Percentiles rank a stretch among this genome's conserved stretches.
Evolutionary conservation across 2,329 filamentous ascomycete species (phyloP).

Genomic region (Penicillium oxalicum): DNA sequence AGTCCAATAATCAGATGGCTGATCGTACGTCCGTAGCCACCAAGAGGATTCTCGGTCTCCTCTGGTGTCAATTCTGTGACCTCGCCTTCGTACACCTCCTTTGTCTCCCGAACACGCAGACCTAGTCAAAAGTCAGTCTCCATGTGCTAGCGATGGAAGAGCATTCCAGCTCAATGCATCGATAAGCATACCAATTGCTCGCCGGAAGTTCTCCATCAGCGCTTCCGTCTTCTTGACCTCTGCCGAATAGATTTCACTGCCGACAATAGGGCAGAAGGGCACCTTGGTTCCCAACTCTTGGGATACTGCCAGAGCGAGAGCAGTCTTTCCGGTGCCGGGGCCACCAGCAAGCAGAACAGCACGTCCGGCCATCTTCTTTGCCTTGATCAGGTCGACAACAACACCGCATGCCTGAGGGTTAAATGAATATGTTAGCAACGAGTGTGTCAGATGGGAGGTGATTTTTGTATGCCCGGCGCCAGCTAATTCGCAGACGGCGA

Average conservation of each 20-base stretch:
- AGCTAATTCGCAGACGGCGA: slow-evolving; percentile 2
- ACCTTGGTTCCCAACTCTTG: slow-evolving; percentile 98
- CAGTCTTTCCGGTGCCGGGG: slow-evolving; percentile 94
- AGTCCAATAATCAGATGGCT: slow-evolving; percentile 89
- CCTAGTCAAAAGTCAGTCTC: slow-evolving; percentile 36
- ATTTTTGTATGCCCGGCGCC: background rate
- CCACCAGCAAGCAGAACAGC: slow-evolving; percentile 90
- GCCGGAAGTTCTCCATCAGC: slow-evolving; percentile 97
- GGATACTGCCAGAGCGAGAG: slow-evolving; percentile 87
- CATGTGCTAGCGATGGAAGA: background rate
- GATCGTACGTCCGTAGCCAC: slow-evolving; percentile 95
- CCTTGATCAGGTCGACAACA: slow-evolving; percentile 89
- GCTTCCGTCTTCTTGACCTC: slow-evolving; percentile 99
- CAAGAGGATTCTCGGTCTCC: slow-evolving; percentile 94
- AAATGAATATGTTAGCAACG: slow-evolving; percentile 9
- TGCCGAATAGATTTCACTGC: slow-evolving; percentile 94
- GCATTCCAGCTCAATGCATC: background rate
- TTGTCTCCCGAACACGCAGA: slow-evolving; percentile 93
- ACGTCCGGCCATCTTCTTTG: slow-evolving; percentile 95
- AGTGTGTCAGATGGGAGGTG: background rate
- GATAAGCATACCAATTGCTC: slow-evolving; percentile 70
- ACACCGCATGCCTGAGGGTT: slow-evolving; percentile 74
- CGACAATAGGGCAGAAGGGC: slow-evolving; percentile 95
- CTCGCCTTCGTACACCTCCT: slow-evolving; percentile 98
- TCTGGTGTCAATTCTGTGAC: slow-evolving; percentile 96